These are phyloP conservation scores for Calocybe cyanea DNA, from an alignment of 768 basidiomycete species.

Conservation along the genomic window DNA sequence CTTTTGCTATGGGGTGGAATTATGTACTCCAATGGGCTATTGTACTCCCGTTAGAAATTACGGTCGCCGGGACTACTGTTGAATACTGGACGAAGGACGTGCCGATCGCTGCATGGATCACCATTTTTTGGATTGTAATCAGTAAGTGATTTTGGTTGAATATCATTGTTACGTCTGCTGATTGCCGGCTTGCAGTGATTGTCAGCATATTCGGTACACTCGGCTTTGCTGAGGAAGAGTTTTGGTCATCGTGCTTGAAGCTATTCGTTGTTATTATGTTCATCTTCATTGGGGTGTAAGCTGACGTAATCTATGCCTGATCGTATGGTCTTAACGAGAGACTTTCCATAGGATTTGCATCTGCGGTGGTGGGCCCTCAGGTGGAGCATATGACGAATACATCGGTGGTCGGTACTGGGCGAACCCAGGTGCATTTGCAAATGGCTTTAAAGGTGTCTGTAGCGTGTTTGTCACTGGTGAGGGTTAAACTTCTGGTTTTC, in stretches of 20 bases:
- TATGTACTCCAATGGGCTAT: slow-evolving; percentile 45
- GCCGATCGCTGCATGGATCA: slow-evolving; percentile 42
- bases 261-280: slow-evolving; percentile 43
- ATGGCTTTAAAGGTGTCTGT: slow-evolving; percentile 45
- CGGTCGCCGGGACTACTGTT: slow-evolving; percentile 41
- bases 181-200: slow-evolving; percentile 26
- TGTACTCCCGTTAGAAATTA: slow-evolving; percentile 41
- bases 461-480: slow-evolving; percentile 40
- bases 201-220: slow-evolving; percentile 40
- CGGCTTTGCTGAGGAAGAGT: slow-evolving; percentile 46
- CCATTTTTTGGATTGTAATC: slow-evolving; percentile 40
- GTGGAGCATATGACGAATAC: slow-evolving; percentile 31
- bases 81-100: slow-evolving; percentile 39
- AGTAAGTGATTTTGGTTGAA: slow-evolving; percentile 17
- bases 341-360: slow-evolving; percentile 30
- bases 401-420: slow-evolving; percentile 36
- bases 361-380: slow-evolving; percentile 37
- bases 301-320: neutral
- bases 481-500: slow-evolving; percentile 6
- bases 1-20: slow-evolving; percentile 50
- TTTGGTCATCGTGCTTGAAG: slow-evolving; percentile 49
- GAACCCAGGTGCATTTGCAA: slow-evolving; percentile 38
- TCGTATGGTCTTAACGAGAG: neutral
- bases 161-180: neutral
- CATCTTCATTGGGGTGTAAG: slow-evolving; percentile 42